phyloP scores from a whole-genome alignment of 306 rosid species.

The Castanea mollissima region DNA sequence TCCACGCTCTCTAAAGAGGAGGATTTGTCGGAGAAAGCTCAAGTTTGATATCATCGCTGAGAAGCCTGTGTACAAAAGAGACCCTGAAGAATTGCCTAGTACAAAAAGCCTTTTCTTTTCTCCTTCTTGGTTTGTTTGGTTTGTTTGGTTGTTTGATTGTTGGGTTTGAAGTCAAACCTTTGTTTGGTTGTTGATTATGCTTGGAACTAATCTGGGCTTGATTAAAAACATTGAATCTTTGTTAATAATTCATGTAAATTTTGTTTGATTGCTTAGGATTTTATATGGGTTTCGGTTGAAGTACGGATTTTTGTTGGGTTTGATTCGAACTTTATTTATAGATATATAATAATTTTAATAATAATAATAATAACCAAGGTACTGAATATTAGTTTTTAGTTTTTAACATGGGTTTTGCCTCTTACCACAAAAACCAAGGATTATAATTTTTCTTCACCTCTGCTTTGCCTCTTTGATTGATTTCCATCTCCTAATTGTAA shows the following conservation, averaged over 20 bases:
- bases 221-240: neutral
- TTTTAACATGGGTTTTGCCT: neutral
- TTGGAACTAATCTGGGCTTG: neutral
- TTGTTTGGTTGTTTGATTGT: neutral
- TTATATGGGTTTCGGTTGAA: neutral
- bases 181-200: neutral
- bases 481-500: too few species aligned
- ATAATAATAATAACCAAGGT: too few species aligned
- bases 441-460: too few species aligned
- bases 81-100: conserved; percentile 97
- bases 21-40: conserved; percentile 70
- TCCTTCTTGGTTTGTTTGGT: conserved; percentile 3
- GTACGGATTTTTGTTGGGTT: neutral
- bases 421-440: too few species aligned
- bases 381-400: too few species aligned
- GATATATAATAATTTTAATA: too few species aligned
- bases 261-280: neutral
- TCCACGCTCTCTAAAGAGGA: conserved; percentile 49
- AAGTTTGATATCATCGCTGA: conserved; percentile 62
- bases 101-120: neutral
- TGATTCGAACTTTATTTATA: neutral
- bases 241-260: neutral
- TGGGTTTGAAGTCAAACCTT: neutral
- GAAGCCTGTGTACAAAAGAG: conserved; percentile 74
- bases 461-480: too few species aligned